phyloP scores from a whole-genome alignment of 495 filamentous ascomycete species.

The Trichoderma orchidacearum region DNA sequence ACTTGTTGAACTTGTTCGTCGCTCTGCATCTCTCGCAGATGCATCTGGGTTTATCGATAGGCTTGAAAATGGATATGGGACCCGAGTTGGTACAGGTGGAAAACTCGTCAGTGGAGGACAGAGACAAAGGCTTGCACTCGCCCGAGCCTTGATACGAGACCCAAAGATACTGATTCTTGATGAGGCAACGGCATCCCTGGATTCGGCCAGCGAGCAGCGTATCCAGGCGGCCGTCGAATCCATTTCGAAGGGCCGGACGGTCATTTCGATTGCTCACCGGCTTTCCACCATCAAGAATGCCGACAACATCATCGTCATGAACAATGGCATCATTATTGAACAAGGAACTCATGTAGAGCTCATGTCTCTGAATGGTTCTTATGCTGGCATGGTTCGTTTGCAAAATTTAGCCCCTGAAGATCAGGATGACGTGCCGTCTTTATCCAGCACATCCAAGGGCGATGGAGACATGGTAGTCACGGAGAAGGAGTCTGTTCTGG shows the following conservation, averaged over 20 bases:
- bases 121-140: constrained; percentile 48
- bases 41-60: constrained; percentile 21
- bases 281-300: constrained; percentile 50
- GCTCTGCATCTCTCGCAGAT: constrained; percentile 22
- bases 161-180: constrained; percentile 38
- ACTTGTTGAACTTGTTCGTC: constrained; percentile 15
- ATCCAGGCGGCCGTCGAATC: constrained; percentile 38
- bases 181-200: constrained; percentile 40
- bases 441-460: not conserved
- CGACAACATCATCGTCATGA: constrained; percentile 48
- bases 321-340: constrained; percentile 40
- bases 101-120: constrained; percentile 43
- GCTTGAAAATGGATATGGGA: constrained; percentile 29
- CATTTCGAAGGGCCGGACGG: constrained; percentile 40
- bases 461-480: not conserved
- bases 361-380: constrained; percentile 18
- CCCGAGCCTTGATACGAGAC: constrained; percentile 33
- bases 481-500: not conserved
- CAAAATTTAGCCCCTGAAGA: constrained; percentile 15
- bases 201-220: constrained; percentile 38
- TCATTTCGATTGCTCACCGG: constrained; percentile 62
- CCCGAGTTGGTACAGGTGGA: constrained; percentile 31
- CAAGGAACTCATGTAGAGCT: constrained; percentile 36
- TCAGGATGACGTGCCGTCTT: not conserved
- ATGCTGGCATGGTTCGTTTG: constrained; percentile 25